Evolutionary conservation across 176 grass and related monocot genomes (phyloP).

Genomic region (Urochloa ruziziensis): DNA sequence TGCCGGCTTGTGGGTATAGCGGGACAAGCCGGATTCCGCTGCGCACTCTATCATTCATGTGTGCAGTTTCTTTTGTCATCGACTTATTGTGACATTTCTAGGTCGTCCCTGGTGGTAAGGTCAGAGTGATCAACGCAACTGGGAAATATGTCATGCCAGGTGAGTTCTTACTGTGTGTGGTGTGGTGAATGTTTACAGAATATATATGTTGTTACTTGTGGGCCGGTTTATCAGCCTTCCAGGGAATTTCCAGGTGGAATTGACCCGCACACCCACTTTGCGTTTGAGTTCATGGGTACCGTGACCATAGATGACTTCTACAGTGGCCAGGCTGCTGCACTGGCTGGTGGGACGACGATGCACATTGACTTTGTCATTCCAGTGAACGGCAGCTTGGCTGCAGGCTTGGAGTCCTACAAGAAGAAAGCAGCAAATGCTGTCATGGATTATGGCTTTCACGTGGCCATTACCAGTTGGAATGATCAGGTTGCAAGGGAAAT

Average conservation of each 20-base stretch:
- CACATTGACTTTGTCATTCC: constrained; percentile 98
- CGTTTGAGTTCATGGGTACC: constrained; percentile 96
- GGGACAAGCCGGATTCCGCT: no score
- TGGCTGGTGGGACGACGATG: constrained; percentile 96
- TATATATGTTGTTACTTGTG: constrained; percentile 3
- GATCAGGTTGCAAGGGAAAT: constrained; percentile 91
- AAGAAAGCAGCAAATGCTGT: constrained; percentile 69
- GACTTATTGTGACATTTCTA: constrained; percentile 18
- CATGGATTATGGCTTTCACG: constrained; percentile 99
- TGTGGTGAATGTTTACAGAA: background rate
- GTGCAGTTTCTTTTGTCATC: background rate
- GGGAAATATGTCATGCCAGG: constrained; percentile 99
- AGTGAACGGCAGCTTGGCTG: constrained; percentile 79
- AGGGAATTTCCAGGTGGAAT: constrained; percentile 76
- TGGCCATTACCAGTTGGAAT: constrained; percentile 97
- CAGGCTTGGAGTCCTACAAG: constrained; percentile 77
- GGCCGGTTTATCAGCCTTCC: constrained; percentile 16
- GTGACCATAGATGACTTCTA: constrained; percentile 89
- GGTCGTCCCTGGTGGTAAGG: constrained; percentile 68
- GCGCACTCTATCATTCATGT: no score
- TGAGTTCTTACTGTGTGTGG: constrained; percentile 1
- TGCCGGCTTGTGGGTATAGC: no score
- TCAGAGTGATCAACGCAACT: constrained; percentile 85
- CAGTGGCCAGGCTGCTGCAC: constrained; percentile 79
- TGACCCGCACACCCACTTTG: constrained; percentile 92